A percentile compares a stretch with the other conserved stretches of the same genome.
phyloP scores from a whole-genome alignment of 352 stramenopile species.

The Thalassiosira livingstoniorum region DNA sequence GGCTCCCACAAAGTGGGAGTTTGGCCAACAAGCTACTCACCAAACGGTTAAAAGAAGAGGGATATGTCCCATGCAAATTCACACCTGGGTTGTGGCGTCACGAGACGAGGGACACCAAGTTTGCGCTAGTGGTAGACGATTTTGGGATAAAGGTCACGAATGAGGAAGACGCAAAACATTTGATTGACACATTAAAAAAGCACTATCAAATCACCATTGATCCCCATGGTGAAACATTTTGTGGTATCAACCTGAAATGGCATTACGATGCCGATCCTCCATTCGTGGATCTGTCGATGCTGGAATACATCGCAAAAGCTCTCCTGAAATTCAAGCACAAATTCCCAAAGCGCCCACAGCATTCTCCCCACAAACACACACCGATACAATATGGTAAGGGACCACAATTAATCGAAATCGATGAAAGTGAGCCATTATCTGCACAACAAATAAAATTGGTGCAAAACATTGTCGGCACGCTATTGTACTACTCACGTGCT shows the following conservation, averaged over 20 bases:
- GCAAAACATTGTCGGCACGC: constrained; percentile 1
- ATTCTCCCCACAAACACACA: constrained; percentile 6
- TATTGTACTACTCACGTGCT: constrained; percentile 3
- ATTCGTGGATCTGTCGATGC: constrained; percentile 13
- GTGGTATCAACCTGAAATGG: constrained; percentile 52
- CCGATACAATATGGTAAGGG: background rate
- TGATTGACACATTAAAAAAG: constrained; percentile 25
- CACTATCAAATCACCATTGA: constrained; percentile 33
- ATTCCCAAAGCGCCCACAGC: background rate
- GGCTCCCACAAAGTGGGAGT: too few relatives aligned
- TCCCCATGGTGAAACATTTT: constrained; percentile 20
- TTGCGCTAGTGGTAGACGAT: constrained; percentile 56
- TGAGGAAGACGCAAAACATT: constrained; percentile 23
- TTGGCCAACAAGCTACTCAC: constrained; percentile 29
- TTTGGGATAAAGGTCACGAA: constrained; percentile 54
- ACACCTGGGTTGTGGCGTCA: constrained; percentile 58
- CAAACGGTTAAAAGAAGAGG: constrained; percentile 10
- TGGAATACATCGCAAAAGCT: background rate
- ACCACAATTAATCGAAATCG: constrained; percentile 2
- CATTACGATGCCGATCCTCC: constrained; percentile 36
- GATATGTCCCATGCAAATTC: constrained; percentile 23
- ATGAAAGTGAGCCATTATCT: background rate
- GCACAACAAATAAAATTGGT: background rate
- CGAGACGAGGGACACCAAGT: constrained; percentile 18
- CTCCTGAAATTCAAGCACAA: background rate